phyloP scores from a whole-genome alignment of 495 filamentous ascomycete genomes.

The Xylaria flabelliformis region DNA sequence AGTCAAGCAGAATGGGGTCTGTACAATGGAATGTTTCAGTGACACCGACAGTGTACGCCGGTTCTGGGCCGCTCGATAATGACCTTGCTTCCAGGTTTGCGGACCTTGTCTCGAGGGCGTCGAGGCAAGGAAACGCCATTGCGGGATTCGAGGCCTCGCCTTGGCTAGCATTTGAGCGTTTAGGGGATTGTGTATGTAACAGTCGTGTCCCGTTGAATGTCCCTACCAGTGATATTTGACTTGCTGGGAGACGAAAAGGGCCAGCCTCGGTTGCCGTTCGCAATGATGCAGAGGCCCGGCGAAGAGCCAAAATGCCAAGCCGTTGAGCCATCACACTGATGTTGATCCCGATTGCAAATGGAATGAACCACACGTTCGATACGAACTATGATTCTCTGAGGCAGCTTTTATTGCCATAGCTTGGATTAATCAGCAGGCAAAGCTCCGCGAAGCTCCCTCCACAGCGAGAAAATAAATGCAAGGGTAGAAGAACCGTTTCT shows the following conservation, averaged over 20 bases:
- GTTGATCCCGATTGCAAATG: neutral
- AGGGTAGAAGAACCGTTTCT: neutral
- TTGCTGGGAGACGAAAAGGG: neutral
- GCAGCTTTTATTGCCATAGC: slow-evolving; percentile 16
- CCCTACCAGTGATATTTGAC: slow-evolving; percentile 1
- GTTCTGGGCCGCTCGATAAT: slow-evolving; percentile 79
- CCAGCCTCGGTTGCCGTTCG: slow-evolving; percentile 6
- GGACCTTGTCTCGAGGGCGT: slow-evolving; percentile 84
- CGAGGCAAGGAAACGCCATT: slow-evolving; percentile 93
- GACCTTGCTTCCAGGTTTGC: slow-evolving; percentile 77
- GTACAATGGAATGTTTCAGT: slow-evolving; percentile 77
- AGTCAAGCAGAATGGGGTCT: slow-evolving; percentile 83
- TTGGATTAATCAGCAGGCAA: slow-evolving; percentile 25
- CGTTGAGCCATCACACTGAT: slow-evolving; percentile 29
- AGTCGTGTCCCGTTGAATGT: slow-evolving; percentile 25
- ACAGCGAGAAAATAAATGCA: slow-evolving; percentile 3
- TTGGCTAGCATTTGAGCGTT: slow-evolving; percentile 34
- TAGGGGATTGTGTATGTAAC: slow-evolving; percentile 43
- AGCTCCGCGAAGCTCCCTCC: slow-evolving; percentile 7
- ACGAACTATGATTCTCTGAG: slow-evolving; percentile 23
- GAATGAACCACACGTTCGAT: neutral
- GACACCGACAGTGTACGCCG: slow-evolving; percentile 87
- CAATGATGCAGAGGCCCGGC: slow-evolving; percentile 31
- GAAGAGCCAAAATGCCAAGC: slow-evolving; percentile 29
- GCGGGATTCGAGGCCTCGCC: slow-evolving; percentile 78